Evolutionary conservation across 805 yeast genomes (phyloP), one percentile per base, ranked within the genome.

Genomic region (Candida maris): DNA sequence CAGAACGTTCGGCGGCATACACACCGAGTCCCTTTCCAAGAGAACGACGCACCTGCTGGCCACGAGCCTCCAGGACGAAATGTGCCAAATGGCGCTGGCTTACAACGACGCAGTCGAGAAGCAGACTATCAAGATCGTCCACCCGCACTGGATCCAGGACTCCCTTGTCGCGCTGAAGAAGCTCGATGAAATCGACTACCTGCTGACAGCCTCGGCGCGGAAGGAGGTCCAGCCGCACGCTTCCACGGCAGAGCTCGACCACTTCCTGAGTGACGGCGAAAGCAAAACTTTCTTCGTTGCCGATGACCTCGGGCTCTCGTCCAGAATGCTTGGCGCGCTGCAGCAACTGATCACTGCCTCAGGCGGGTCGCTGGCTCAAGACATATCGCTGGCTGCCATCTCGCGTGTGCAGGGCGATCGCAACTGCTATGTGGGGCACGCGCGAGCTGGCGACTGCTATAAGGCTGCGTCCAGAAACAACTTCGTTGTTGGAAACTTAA

Each of bases 21-120:
- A 68, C 51, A 63, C 76, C 27, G 82, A 81, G 41, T 64, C 65
- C 8, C 64, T 89, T 20, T 79, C 86, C 6, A 72, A 73, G 35
- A 74, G 73, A 45, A 85, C 95, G 1, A 85, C 96, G 0, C 97
- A 91, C 65, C 68, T 87, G 23, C 64, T 91, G 15, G 74, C 91
- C 0, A 52, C 59, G 4, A 75, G 74, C 44, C 53, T 62, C 23
- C 57, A 73, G 3, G 74, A 77, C 37, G 84, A 77, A 35, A 77
- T 77, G 40, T 73, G 49, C 21, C 44, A 42, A 25, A 35, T 57
- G 32, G 51, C 57, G 6, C 23, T 35, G 5, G 58, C 52, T 2
- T 57, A 44, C 32, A 58, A 58, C 35, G 48, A 47, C 12, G 44
- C 45, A 1, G 36, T 41, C 17, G 62, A 62, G 1, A 56, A 56